Evolutionary conservation across 176 grass and related monocot genomes (phyloP).

Genomic region (Urochloa ruziziensis): DNA sequence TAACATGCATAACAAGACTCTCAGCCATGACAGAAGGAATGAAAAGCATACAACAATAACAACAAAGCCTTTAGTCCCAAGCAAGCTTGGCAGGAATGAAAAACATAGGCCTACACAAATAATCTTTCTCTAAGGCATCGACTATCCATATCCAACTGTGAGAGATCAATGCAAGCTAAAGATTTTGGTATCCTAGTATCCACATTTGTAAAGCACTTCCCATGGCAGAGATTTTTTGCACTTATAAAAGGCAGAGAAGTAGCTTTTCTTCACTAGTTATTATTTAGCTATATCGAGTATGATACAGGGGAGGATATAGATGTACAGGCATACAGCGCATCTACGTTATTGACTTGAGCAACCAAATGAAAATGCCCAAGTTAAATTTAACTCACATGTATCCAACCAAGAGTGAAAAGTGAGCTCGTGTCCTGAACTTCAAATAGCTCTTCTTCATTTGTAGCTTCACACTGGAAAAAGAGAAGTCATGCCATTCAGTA

Average conservation of each 20-base stretch:
- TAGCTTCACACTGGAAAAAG: slow-evolving; percentile 84
- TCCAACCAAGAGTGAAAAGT: slow-evolving; percentile 99
- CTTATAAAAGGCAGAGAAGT: background rate
- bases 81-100: background rate
- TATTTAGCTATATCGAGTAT: background rate
- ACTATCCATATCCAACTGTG: background rate
- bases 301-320: background rate
- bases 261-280: background rate
- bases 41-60: background rate
- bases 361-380: slow-evolving; percentile 18
- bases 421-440: slow-evolving; percentile 92
- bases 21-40: background rate
- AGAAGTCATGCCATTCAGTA: slow-evolving; percentile 13
- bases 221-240: background rate
- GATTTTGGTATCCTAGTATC: background rate
- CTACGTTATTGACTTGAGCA: slow-evolving; percentile 30
- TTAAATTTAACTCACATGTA: slow-evolving; percentile 87
- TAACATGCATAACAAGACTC: background rate
- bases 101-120: background rate
- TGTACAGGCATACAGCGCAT: background rate
- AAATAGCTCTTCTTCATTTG: slow-evolving; percentile 99
- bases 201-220: slow-evolving; percentile 3
- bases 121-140: background rate
- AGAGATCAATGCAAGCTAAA: background rate
- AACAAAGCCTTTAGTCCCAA: too few species aligned